Conservation (phyloP, 2,329 filamentous ascomycete genomes). For the Nemania sp. region DNA sequence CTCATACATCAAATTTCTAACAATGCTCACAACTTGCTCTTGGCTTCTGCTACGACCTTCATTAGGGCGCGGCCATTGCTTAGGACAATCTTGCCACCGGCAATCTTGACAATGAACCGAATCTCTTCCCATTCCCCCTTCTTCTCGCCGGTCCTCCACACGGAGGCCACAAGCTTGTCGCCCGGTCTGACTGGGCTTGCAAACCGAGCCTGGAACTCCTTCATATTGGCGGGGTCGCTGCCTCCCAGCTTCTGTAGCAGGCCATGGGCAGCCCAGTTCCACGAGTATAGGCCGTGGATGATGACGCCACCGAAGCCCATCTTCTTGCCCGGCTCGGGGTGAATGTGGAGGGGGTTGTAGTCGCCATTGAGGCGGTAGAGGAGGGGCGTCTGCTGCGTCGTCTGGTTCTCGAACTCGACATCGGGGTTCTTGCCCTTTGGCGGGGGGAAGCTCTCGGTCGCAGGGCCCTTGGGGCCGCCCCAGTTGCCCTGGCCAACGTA, state of each 20-base stretch:
- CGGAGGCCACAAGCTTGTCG: constrained; percentile 83
- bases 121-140: constrained; percentile 83
- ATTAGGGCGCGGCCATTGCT: constrained; percentile 88
- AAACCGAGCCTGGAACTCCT: constrained; percentile 90
- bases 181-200: constrained; percentile 86
- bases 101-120: constrained; percentile 81
- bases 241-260: constrained; percentile 79
- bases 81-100: constrained; percentile 84
- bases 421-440: constrained; percentile 79
- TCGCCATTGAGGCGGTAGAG: constrained; percentile 90
- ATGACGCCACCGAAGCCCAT: constrained; percentile 94
- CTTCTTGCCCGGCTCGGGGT: constrained; percentile 83
- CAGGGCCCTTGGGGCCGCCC: constrained; percentile 91
- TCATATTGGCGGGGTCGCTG: constrained; percentile 83
- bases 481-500: constrained; percentile 84
- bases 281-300: constrained; percentile 89
- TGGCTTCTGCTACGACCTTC: constrained; percentile 67
- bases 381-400: constrained; percentile 76
- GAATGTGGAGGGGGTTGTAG: constrained; percentile 93
- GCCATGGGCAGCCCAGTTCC: constrained; percentile 82
- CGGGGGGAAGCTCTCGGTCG: constrained; percentile 81
- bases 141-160: constrained; percentile 80
- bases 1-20: constrained; percentile 23
- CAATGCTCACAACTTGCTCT: constrained; percentile 70
- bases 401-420: constrained; percentile 76